These are phyloP conservation scores for Boletus sp. DNA, from an alignment of 1,284 basidiomycete species.

Conservation along the genomic window DNA sequence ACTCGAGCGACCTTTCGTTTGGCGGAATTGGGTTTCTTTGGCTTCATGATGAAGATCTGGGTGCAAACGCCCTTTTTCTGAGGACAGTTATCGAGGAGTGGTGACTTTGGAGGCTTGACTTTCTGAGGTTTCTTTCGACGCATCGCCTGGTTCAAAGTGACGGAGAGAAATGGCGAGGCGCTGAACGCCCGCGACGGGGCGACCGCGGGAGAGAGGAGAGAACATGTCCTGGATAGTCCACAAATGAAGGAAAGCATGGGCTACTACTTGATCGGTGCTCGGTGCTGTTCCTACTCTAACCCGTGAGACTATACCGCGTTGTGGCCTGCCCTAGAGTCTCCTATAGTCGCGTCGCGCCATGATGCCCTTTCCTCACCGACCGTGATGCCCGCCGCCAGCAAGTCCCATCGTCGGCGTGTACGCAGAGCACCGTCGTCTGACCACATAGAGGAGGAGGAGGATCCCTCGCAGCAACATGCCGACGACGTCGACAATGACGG, in stretches of 20 bases:
- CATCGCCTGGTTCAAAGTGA: slow-evolving; percentile 83
- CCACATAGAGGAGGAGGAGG: slow-evolving; percentile 57
- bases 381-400: slow-evolving; percentile 43
- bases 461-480: slow-evolving; percentile 32
- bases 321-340: slow-evolving; percentile 36
- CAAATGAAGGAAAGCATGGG: slow-evolving; percentile 28
- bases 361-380: not conserved
- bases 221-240: slow-evolving; percentile 18
- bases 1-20: slow-evolving; percentile 96
- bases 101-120: slow-evolving; percentile 58
- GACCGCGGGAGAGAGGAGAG: slow-evolving; percentile 9
- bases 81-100: slow-evolving; percentile 72
- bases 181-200: slow-evolving; percentile 57
- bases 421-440: slow-evolving; percentile 49
- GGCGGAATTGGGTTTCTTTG: slow-evolving; percentile 98
- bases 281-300: too few species aligned
- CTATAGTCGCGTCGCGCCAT: slow-evolving; percentile 24
- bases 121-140: slow-evolving; percentile 53
- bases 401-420: slow-evolving; percentile 41
- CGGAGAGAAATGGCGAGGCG: slow-evolving; percentile 50
- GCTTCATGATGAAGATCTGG: slow-evolving; percentile 80
- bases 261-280: not conserved
- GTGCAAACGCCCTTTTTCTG: slow-evolving; percentile 91
- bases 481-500: slow-evolving; percentile 44
- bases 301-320: slow-evolving; percentile 27